These are phyloP conservation scores for Vaccinium macrocarpon DNA, from an alignment of 148 eudicot species.

Conservation along the genomic window DNA sequence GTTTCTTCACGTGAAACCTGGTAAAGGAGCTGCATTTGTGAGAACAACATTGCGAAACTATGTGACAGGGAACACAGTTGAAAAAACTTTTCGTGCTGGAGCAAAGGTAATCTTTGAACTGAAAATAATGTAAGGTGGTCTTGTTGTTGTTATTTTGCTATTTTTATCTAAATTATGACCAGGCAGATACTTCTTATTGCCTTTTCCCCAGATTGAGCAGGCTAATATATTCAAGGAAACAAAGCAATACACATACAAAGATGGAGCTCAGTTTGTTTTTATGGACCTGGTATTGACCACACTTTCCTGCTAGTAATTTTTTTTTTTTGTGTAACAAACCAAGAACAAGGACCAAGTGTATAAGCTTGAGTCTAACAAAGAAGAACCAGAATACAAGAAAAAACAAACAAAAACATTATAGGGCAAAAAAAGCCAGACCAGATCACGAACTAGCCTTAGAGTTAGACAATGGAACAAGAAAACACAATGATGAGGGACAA, in stretches of 20 bases:
- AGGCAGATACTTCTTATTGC: constrained; percentile 4
- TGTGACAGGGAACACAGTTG: constrained; percentile 85
- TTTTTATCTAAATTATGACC: not conserved
- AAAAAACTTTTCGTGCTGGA: constrained; percentile 96
- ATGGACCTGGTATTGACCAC: constrained; percentile 74
- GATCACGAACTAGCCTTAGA: too few relatives aligned
- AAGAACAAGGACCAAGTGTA: too few relatives aligned
- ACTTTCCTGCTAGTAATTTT: not conserved
- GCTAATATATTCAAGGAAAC: constrained; percentile 87
- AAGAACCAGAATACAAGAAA: too few relatives aligned
- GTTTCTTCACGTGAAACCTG: constrained; percentile 97
- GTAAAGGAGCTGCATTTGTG: constrained; percentile 98
- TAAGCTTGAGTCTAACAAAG: too few relatives aligned
- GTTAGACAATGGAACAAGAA: too few relatives aligned
- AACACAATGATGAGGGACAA: too few relatives aligned
- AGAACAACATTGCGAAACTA: constrained; percentile 86
- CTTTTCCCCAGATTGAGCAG: constrained; percentile 48
- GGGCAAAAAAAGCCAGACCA: too few relatives aligned
- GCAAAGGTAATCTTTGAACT: constrained; percentile 49
- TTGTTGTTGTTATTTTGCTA: not conserved
- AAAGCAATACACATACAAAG: constrained; percentile 93
- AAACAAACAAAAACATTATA: too few relatives aligned
- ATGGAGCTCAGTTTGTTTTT: constrained; percentile 76
- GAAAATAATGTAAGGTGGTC: not conserved
- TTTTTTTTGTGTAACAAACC: too few relatives aligned